phyloP scores from a whole-genome alignment of 352 stramenopile genomes.

The Phytophthora palmivora region DNA sequence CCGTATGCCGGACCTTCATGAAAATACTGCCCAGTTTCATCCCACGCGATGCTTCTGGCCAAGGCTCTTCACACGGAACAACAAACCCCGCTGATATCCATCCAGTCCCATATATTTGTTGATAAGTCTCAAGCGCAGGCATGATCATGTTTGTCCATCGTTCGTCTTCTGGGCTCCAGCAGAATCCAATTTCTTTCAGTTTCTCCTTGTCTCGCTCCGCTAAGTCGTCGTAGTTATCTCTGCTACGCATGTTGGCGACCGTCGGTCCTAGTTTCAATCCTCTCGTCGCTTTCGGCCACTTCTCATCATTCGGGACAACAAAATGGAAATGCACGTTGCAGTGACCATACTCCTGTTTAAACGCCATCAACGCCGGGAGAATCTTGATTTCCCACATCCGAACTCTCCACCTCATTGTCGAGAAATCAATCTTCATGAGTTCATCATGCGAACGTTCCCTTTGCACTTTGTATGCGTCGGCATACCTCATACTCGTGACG shows the following conservation, averaged over 20 bases:
- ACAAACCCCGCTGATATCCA: slow-evolving; percentile 46
- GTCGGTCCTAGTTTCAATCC: slow-evolving; percentile 27
- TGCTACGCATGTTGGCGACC: slow-evolving; percentile 42
- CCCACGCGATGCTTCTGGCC: slow-evolving; percentile 46
- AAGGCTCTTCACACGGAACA: slow-evolving; percentile 42
- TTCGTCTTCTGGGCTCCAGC: slow-evolving; percentile 51
- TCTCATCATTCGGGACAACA: slow-evolving; percentile 19
- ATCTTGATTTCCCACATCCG: slow-evolving; percentile 37
- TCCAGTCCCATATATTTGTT: slow-evolving; percentile 33
- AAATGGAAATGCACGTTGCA: slow-evolving; percentile 40
- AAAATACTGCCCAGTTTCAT: slow-evolving; percentile 58
- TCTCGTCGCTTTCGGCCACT: slow-evolving; percentile 27
- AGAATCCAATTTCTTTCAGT: slow-evolving; percentile 61
- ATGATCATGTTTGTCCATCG: slow-evolving; percentile 62
- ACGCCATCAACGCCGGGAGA: slow-evolving; percentile 27
- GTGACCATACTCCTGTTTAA: slow-evolving; percentile 24
- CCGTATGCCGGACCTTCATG: slow-evolving; percentile 54
- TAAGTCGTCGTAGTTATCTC: slow-evolving; percentile 46
- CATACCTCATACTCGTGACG: slow-evolving; percentile 48
- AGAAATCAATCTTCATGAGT: slow-evolving; percentile 24
- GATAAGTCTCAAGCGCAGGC: slow-evolving; percentile 49
- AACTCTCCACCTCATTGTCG: slow-evolving; percentile 8
- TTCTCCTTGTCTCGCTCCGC: slow-evolving; percentile 40
- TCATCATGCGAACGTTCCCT: slow-evolving; percentile 9
- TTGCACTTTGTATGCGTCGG: slow-evolving; percentile 23